Percentiles rank a stretch among this genome's conserved stretches.
Evolutionary conservation across 73 alveolate species (phyloP).

Genomic region (Paramecium biaurelia): DNA sequence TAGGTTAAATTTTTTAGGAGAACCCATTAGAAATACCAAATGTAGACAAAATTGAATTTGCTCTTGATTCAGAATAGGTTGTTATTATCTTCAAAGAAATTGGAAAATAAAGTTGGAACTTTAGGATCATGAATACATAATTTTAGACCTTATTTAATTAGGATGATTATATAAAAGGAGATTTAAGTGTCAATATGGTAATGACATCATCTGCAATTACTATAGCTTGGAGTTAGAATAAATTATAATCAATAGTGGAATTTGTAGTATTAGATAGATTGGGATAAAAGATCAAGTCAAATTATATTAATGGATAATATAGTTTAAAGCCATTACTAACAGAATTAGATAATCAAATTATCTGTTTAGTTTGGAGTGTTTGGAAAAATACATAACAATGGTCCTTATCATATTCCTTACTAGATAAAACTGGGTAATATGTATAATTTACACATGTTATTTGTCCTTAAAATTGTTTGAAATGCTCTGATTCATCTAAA

Average conservation of each 20-base stretch:
- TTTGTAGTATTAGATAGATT: neutral
- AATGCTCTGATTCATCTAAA: neutral
- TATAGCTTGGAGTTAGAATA: neutral
- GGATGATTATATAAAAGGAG: neutral
- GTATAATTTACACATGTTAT: neutral
- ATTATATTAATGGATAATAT: neutral
- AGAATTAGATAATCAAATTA: neutral
- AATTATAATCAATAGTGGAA: neutral
- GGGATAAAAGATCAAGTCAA: neutral
- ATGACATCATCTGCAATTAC: neutral
- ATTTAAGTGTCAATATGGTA: neutral
- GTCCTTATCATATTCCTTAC: neutral
- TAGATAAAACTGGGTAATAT: neutral
- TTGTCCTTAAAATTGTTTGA: neutral
- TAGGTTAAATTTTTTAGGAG: neutral
- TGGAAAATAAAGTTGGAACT: neutral
- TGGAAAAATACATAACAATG: neutral
- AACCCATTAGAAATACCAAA: neutral
- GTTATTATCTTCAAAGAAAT: neutral
- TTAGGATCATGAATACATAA: neutral
- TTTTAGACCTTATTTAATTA: neutral
- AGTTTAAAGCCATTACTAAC: neutral
- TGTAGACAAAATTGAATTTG: neutral
- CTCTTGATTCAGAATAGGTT: neutral
- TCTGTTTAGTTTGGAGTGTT: neutral